Conservation (phyloP, 2,329 filamentous ascomycete species). For the Fusarium musae region DNA sequence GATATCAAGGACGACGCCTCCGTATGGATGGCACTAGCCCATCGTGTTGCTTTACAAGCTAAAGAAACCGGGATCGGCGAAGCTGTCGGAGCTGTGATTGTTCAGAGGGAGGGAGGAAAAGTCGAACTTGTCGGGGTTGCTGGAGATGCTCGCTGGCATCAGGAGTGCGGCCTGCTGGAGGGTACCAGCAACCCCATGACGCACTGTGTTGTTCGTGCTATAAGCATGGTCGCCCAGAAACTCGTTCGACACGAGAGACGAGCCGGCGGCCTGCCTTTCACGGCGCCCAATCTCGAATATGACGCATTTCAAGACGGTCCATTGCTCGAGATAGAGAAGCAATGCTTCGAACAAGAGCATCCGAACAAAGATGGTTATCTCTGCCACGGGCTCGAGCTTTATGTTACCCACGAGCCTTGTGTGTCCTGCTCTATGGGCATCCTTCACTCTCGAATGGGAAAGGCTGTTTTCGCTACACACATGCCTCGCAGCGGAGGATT, state of each 20-base stretch:
- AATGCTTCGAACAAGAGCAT: constrained; percentile 72
- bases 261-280: constrained; percentile 49
- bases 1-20: constrained; percentile 73
- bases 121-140: constrained; percentile 76
- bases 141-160: constrained; percentile 78
- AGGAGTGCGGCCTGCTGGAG: constrained; percentile 58
- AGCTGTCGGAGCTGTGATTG: constrained; percentile 78
- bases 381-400: constrained; percentile 92
- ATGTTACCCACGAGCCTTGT: constrained; percentile 95
- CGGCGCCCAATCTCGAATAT: constrained; percentile 59
- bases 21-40: constrained; percentile 75
- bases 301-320: constrained; percentile 76
- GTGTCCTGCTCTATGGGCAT: constrained; percentile 98
- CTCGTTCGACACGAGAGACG: constrained; percentile 66
- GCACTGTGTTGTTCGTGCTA: constrained; percentile 80
- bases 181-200: constrained; percentile 77
- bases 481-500: constrained; percentile 87
- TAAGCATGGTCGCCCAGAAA: constrained; percentile 83
- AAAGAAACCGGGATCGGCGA: constrained; percentile 70
- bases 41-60: constrained; percentile 69
- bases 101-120: constrained; percentile 68
- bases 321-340: constrained; percentile 72
- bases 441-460: constrained; percentile 90
- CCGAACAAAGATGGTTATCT: constrained; percentile 84
- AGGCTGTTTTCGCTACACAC: constrained; percentile 81